Percentiles rank a stretch among this genome's conserved stretches.
phyloP scores from a whole-genome alignment of 148 eudicot species.

The Rhododendron ovatum region DNA sequence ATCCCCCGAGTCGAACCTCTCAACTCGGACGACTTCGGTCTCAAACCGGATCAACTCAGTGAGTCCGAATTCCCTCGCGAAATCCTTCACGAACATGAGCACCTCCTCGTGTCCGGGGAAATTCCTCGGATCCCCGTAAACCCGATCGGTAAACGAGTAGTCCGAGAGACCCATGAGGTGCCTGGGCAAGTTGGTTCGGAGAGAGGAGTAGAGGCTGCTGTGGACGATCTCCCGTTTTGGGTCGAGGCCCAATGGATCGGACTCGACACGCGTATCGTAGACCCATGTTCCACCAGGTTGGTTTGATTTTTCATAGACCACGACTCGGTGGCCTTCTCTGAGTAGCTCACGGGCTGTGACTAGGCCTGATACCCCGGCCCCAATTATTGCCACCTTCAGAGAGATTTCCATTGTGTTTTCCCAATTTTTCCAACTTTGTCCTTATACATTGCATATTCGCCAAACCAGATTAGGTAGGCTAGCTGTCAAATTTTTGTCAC shows the following conservation, averaged over 20 bases:
- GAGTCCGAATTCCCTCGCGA: conserved; percentile 25
- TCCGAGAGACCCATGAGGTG: conserved; percentile 39
- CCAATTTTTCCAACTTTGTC: background rate
- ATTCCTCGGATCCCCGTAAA: conserved; percentile 18
- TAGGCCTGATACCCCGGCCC: conserved; percentile 33
- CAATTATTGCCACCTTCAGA: conserved; percentile 40
- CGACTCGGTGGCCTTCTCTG: conserved; percentile 29
- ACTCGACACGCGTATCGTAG: conserved; percentile 31
- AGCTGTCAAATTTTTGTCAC: too few species aligned
- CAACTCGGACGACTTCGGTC: conserved; percentile 31
- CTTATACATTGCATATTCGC: too few species aligned
- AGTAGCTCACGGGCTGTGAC: conserved; percentile 33
- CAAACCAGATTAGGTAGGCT: too few species aligned
- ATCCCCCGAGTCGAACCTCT: conserved; percentile 2
- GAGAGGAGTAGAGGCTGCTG: conserved; percentile 29
- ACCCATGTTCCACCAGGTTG: conserved; percentile 37
- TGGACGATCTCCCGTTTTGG: conserved; percentile 23
- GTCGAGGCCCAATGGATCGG: conserved; percentile 26
- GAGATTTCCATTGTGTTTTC: conserved; percentile 15
- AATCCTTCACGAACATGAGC: conserved; percentile 22
- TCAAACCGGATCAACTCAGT: conserved; percentile 25
- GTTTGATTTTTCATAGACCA: conserved; percentile 26
- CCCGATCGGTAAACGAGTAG: conserved; percentile 17
- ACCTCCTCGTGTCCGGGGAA: conserved; percentile 45
- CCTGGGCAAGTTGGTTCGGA: conserved; percentile 34